Conservation (phyloP, 2,329 filamentous ascomycete species). For the Stagonosporopsis rhizophila region DNA sequence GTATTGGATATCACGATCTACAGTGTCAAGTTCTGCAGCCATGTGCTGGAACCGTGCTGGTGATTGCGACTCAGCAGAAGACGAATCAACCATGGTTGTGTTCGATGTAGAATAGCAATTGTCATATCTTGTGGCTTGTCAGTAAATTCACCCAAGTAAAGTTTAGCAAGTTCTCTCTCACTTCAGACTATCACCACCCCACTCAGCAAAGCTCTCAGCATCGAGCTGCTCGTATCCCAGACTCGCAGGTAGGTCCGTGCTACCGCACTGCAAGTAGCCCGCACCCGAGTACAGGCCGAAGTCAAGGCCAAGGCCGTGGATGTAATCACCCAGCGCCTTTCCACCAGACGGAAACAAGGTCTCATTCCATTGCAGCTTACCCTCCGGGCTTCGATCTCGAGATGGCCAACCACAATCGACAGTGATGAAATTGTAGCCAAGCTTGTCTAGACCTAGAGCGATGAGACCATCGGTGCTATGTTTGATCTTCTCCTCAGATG, state of each 20-base stretch:
- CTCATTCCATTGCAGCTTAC: conserved; percentile 59
- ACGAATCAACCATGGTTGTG: conserved; percentile 47
- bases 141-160: conserved; percentile 32
- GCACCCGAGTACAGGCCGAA: conserved; percentile 63
- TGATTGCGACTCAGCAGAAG: conserved; percentile 36
- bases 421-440: conserved; percentile 65
- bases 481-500: conserved; percentile 58
- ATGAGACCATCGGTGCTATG: conserved; percentile 62
- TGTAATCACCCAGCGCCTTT: conserved; percentile 57
- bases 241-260: conserved; percentile 55
- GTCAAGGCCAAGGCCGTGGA: conserved; percentile 58
- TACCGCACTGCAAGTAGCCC: conserved; percentile 49
- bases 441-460: conserved; percentile 57
- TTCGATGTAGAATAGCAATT: conserved; percentile 41
- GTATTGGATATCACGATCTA: conserved; percentile 46
- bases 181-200: conserved; percentile 56
- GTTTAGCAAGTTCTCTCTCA: conserved; percentile 31
- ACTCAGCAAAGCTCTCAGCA: conserved; percentile 61
- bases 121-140: conserved; percentile 41
- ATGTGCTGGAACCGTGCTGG: conserved; percentile 42
- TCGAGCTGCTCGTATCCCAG: conserved; percentile 64
- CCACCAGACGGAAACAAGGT: conserved; percentile 60
- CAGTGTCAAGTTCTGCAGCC: conserved; percentile 33
- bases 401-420: conserved; percentile 66
- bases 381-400: conserved; percentile 50